Evolutionary conservation across 768 basidiomycete genomes (phyloP), one percentile per base, ranked within the genome.

Genomic region (Macrolepiota dolichaula): DNA sequence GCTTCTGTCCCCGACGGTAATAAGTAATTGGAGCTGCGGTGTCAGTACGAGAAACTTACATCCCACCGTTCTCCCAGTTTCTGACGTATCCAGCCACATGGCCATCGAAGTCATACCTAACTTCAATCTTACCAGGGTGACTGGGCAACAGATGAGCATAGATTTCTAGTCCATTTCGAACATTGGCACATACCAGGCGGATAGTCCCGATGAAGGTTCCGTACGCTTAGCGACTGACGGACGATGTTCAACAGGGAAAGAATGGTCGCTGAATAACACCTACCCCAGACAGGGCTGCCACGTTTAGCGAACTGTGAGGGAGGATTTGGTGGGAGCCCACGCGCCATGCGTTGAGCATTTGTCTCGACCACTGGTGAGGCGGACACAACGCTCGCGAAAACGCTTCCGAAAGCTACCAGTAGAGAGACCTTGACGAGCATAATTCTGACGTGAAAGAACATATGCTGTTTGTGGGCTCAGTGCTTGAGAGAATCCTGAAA

Each of bases 261-360:
- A 24, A 17, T 22, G 12, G 1, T 19, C 0, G 13, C 12, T 29
- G 29, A 35, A 29, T n/a, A 52, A 19, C 12, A 27, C 27, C 3
- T 37, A 58, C 57, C 35, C 35, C 19, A 25, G 6, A 51, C 49
- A 17, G 57, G 19, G 11, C 47, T 51, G 22, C 36, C 35, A 46
- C 68, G 71, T 22, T 74, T 36, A 47, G 49, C 57, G 13, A 59
- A 44, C 19, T 51, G 58, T 5, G 13, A 37, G 9, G 58, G 77
- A 10, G 73, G 74, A 27, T 72, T 69, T 1, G 77, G 76, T 35
- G 77, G 75, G n/a, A 81, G 71, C 10, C 79, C 79, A 51, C 77
- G 74, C 36, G 80, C 79, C 60, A 82, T 66, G 46, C 81, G 74
- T 61, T 80, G 73, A 19, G 69, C 77, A 63, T 80, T 81, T 11